Base-by-base conservation (phyloP, 495 filamentous ascomycete genomes). In the Tricharina praecox region DNA sequence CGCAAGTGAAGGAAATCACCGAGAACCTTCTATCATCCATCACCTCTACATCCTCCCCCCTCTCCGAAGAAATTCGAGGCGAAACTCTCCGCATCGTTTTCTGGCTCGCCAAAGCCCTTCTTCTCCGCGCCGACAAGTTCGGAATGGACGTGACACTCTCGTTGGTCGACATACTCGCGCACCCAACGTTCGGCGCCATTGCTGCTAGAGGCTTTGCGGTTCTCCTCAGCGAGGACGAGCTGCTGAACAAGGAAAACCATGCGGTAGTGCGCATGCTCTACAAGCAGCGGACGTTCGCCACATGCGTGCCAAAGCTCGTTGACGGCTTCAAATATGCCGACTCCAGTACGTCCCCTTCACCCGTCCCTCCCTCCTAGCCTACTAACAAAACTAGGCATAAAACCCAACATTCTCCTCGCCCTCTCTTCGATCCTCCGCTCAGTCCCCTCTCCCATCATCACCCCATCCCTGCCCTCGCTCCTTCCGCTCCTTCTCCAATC, bases 401-500 rank as follows among this genome's bases (percentile, higher is more conserved):
- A 81, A 64, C 67, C 71, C 33, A 74, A 77, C 53, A 74, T 81
- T 49, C 70, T 84, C 16, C 68, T 78, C 43, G 79, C 79, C 18
- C 68, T 83, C 11, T 74, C 75, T 0, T 75, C 76, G 2, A 70
- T 84, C 30, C 68, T 84, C 32, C 68, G 69, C 47, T 71, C 72
- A 48, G 70, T 79, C 23, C 68, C 78, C 8, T 72, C 75, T 19
- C 51, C 62, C 15, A 66, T 84, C 35, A 70, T 82, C 18, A 67
- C 74, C 52, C 68, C 74, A 1, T 70, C 77, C 52, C 66, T 84
- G 8, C 67, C 66, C 16, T 67, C 67, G 15, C 64, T 84, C 16
- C 64, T 77, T 4, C 77, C 80, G 0, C 69, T 82, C n/a, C 71
- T 85, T 35, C 69, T 84, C 2, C 80, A 82, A 56, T 72, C 67